These are phyloP conservation scores for Paramecium biaurelia DNA, from an alignment of 73 alveolate species.

Conservation along the genomic window DNA sequence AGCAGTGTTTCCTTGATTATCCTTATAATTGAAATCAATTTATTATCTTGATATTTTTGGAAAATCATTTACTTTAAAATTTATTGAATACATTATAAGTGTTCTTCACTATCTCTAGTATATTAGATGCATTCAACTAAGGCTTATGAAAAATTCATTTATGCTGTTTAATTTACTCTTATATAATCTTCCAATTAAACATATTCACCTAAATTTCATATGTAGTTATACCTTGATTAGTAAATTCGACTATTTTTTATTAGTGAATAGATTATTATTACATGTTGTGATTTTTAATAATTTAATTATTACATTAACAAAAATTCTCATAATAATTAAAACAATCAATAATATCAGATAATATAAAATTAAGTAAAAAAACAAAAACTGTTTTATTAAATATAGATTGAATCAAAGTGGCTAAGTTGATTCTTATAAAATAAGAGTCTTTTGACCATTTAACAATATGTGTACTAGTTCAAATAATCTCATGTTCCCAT, in stretches of 20 bases:
- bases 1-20: conserved; percentile 20
- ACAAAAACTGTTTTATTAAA: not conserved
- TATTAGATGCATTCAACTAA: conserved; percentile 1
- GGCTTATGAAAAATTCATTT: conserved; percentile 12
- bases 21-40: conserved; percentile 3
- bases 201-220: not conserved
- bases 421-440: conserved; percentile 2
- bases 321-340: not conserved
- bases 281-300: not conserved
- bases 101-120: conserved; percentile 29
- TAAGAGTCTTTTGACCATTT: not conserved
- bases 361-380: not conserved
- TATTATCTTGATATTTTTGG: not conserved
- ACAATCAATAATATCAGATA: not conserved
- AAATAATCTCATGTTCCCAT: conserved; percentile 13
- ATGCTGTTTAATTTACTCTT: not conserved
- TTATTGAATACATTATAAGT: not conserved
- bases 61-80: not conserved
- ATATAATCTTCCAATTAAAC: not conserved
- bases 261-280: not conserved
- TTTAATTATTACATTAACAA: not conserved
- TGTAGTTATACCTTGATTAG: not conserved
- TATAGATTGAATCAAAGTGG: not conserved
- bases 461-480: not conserved
- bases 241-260: not conserved